These are phyloP conservation scores for Gymnopilus dilepis DNA, from an alignment of 768 basidiomycete species.

Conservation along the genomic window DNA sequence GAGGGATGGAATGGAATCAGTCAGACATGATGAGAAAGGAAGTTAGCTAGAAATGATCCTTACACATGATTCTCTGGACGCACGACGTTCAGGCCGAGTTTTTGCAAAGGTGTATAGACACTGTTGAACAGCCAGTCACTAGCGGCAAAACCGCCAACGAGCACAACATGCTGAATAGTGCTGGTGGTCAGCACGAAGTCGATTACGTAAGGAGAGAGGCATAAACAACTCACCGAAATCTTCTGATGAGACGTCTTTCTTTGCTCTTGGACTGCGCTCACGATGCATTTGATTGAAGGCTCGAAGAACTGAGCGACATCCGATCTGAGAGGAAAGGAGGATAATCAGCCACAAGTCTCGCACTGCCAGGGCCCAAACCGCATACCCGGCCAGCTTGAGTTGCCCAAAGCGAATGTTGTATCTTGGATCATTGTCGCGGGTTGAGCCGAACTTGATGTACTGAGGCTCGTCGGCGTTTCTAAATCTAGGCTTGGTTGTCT, in stretches of 20 bases:
- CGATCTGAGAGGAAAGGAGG: slow-evolving; percentile 45
- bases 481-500: slow-evolving; percentile 53
- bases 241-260: slow-evolving; percentile 24
- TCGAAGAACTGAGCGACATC: slow-evolving; percentile 41
- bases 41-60: slow-evolving; percentile 22
- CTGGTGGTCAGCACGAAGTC: background rate
- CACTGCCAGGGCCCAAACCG: slow-evolving; percentile 14
- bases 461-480: slow-evolving; percentile 41
- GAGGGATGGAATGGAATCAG: background rate
- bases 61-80: slow-evolving; percentile 60
- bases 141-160: slow-evolving; percentile 61
- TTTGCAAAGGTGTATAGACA: slow-evolving; percentile 42
- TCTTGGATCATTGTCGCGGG: slow-evolving; percentile 44
- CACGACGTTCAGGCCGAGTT: slow-evolving; percentile 43
- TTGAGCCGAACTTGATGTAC: slow-evolving; percentile 55
- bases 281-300: slow-evolving; percentile 39
- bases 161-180: slow-evolving; percentile 15
- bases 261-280: slow-evolving; percentile 34
- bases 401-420: slow-evolving; percentile 53
- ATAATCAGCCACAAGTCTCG: slow-evolving; percentile 34
- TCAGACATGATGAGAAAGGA: background rate
- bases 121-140: slow-evolving; percentile 56
- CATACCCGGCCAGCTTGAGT: slow-evolving; percentile 46
- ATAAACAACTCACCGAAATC: slow-evolving; percentile 32
- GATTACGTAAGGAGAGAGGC: background rate